Base-by-base conservation (phyloP, 2,329 filamentous ascomycete species). In the Xylaria polymorpha region DNA sequence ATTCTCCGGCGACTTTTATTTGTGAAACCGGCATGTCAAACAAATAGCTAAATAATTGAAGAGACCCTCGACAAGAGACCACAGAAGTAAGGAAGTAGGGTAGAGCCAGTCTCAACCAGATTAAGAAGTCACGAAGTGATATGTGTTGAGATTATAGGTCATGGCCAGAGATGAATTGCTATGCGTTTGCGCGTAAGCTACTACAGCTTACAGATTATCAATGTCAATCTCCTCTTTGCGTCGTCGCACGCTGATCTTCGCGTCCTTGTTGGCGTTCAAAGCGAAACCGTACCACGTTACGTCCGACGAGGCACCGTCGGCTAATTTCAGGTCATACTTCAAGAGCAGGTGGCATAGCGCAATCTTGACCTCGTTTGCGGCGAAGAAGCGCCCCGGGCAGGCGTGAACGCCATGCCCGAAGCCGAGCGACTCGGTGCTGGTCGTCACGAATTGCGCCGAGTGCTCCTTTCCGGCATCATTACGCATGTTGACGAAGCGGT, bases 301-400 rank as follows among this genome's bases (percentile, higher is more conserved):
- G 29, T 63, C 20, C 4, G 60, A 53, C 15, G n/a, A n/a, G 15
- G 37, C 15, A 10, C 18, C 56, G n/a, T 51, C 18, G 6, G 18
- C 10, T 6, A 64, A 37, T 37, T 64, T 48, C 20, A 64, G 1
- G 46, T 70, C 68, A 9, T 67, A 70, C 39, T 68, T 70, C 1
- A 68, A 37, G 22, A 70, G 22, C 1, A 70, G 25, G 32, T 70
- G 65, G 18, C 56, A 61, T 20, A 70, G 25, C 5, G 44, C 37
- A 18, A 70, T 22, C 39, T 70, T 70, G 25, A 70, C n/a, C 39
- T 68, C 61, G 12, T 68, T 62, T 6, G 65, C 61, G 18, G 65
- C 68, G 6, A 70, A 65, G 14, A 70, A 70, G 25, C 68, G 65
- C 1, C 68, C 68, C 0, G 68, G 68, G 12, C 68, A 70, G 3